Conservation (phyloP, 1,284 basidiomycete genomes). For the Ceratobasidium sp. region DNA sequence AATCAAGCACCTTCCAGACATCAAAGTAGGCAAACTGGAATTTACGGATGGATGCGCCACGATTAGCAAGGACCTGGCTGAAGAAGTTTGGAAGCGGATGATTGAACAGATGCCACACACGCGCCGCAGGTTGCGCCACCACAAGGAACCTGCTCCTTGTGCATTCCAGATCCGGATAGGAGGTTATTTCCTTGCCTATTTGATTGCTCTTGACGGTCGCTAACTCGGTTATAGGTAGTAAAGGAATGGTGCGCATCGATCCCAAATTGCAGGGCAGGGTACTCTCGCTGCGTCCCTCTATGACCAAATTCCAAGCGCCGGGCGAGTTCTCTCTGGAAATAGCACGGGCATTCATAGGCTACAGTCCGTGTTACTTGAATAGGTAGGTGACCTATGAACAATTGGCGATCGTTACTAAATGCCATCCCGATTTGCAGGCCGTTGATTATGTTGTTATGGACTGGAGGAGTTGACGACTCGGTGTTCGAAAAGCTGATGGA, state of each 20-base stretch:
- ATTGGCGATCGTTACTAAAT: constrained; percentile 57
- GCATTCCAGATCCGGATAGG: constrained; percentile 77
- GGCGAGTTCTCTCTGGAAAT: constrained; percentile 66
- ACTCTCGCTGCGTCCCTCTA: constrained; percentile 71
- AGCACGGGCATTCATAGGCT: constrained; percentile 63
- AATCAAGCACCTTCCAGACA: constrained; percentile 42
- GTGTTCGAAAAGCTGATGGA: constrained; percentile 50
- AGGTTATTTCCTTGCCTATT: constrained; percentile 53
- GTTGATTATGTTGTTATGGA: constrained; percentile 29
- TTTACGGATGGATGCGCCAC: constrained; percentile 48
- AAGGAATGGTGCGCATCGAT: constrained; percentile 76
- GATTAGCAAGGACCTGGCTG: constrained; percentile 44
- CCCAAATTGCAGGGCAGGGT: constrained; percentile 53
- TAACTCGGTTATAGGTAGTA: constrained; percentile 46
- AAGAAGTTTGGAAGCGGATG: constrained; percentile 41
- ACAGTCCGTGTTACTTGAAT: constrained; percentile 67
- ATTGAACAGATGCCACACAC: constrained; percentile 24
- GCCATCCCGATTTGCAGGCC: constrained; percentile 57
- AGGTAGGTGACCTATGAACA: constrained; percentile 51
- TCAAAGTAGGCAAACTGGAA: constrained; percentile 22
- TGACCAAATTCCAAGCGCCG: constrained; percentile 73
- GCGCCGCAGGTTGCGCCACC: not conserved
- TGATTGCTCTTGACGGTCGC: not conserved
- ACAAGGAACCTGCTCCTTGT: constrained; percentile 26
- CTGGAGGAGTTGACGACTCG: not conserved